These are phyloP conservation scores for Mycena sp. DNA, from an alignment of 1,284 basidiomycete species.

Conservation along the genomic window DNA sequence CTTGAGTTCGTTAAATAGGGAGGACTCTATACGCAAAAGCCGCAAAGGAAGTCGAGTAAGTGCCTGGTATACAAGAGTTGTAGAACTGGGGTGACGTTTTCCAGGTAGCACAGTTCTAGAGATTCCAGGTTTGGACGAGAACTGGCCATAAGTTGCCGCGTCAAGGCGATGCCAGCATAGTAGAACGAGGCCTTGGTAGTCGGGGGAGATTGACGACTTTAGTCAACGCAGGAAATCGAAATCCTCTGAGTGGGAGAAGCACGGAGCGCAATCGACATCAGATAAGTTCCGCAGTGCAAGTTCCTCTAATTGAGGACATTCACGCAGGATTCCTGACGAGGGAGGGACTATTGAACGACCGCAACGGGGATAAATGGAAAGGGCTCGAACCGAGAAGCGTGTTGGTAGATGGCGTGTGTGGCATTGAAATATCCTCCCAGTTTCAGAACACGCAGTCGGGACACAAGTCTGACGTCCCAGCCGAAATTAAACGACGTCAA, in stretches of 20 bases:
- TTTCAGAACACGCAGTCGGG: slow-evolving; percentile 71
- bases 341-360: slow-evolving; percentile 20
- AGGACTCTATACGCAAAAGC: slow-evolving; percentile 75
- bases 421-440: slow-evolving; percentile 82
- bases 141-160: slow-evolving; percentile 70
- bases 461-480: slow-evolving; percentile 71
- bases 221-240: slow-evolving; percentile 43
- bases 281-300: slow-evolving; percentile 80
- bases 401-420: slow-evolving; percentile 70
- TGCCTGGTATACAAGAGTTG: slow-evolving; percentile 69
- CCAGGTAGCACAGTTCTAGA: slow-evolving; percentile 76
- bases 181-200: slow-evolving; percentile 75
- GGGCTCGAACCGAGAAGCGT: slow-evolving; percentile 56
- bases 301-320: slow-evolving; percentile 79
- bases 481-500: slow-evolving; percentile 81
- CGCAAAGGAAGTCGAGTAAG: slow-evolving; percentile 73
- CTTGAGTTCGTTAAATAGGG: slow-evolving; percentile 75
- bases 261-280: slow-evolving; percentile 68
- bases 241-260: slow-evolving; percentile 50
- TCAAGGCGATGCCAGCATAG: slow-evolving; percentile 72
- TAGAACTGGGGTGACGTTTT: slow-evolving; percentile 74
- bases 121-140: slow-evolving; percentile 73
- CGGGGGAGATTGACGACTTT: slow-evolving; percentile 67
- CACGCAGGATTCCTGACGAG: slow-evolving; percentile 58
- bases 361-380: slow-evolving; percentile 16